Percentiles rank a stretch among this genome's conserved stretches.
These are phyloP conservation scores for Breviolum minutum DNA, from an alignment of 73 alveolate genomes.

Conservation along the genomic window DNA sequence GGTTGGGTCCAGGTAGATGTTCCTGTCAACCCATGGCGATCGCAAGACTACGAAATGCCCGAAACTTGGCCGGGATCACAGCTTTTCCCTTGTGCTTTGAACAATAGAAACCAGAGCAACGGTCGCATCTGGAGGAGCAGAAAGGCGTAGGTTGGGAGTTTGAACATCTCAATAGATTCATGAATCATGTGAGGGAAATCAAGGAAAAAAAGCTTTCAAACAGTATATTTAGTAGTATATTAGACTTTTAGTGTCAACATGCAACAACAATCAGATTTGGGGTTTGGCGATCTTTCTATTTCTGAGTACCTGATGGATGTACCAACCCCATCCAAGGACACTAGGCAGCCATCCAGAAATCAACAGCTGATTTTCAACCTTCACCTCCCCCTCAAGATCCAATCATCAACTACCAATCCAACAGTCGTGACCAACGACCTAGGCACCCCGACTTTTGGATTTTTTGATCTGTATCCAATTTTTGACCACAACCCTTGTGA, in stretches of 20 bases:
- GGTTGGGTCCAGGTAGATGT: background rate
- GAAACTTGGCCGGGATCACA: background rate
- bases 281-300: too few species aligned
- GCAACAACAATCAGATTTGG: too few species aligned
- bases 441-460: slow-evolving; percentile 23
- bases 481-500: slow-evolving; percentile 69
- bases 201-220: too few species aligned
- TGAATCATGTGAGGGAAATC: too few species aligned
- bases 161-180: too few species aligned
- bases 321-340: background rate
- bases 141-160: too few species aligned
- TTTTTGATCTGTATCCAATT: slow-evolving; percentile 32
- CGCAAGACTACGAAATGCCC: background rate
- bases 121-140: slow-evolving; percentile 22
- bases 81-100: slow-evolving; percentile 46
- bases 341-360: background rate
- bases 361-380: background rate
- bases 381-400: background rate
- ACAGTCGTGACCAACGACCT: background rate
- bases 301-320: too few species aligned
- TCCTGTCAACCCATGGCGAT: background rate
- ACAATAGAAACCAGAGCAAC: slow-evolving; percentile 83
- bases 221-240: too few species aligned
- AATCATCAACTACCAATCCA: background rate
- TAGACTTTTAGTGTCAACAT: too few species aligned